These are phyloP conservation scores for Medicago ruthenica DNA, from an alignment of 306 rosid genomes.

Conservation along the genomic window DNA sequence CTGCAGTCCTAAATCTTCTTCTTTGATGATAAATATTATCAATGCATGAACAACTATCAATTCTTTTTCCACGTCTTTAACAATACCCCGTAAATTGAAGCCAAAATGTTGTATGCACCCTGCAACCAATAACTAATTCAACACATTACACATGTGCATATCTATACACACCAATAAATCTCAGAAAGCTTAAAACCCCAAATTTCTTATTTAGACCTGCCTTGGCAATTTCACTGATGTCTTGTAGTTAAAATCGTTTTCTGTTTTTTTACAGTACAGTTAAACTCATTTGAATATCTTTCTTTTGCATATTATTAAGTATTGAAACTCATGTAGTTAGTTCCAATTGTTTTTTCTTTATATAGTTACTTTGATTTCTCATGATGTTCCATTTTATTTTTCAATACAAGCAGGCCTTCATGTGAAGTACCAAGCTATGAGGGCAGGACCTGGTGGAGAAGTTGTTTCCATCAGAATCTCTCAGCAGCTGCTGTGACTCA, in stretches of 20 bases:
- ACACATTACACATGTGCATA: not conserved
- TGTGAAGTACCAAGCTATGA: conserved; percentile 89
- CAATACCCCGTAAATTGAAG: not conserved
- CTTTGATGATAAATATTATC: not conserved
- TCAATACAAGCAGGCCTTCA: conserved; percentile 69
- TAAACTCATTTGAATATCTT: conserved; percentile 1
- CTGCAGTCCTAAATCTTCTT: not conserved
- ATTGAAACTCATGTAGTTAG: conserved; percentile 8
- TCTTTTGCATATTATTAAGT: not conserved
- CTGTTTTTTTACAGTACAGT: not conserved
- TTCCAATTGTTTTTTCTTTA: conserved; percentile 11
- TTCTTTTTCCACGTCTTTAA: not conserved
- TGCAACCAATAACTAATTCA: not conserved
- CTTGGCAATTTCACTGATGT: conserved; percentile 18
- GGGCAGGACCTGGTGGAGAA: conserved; percentile 80
- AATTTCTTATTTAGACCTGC: conserved; percentile 22
- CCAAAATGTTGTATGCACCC: not conserved
- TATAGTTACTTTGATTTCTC: conserved; percentile 15
- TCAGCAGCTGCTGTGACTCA: conserved; percentile 85
- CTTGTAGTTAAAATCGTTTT: not conserved
- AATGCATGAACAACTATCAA: not conserved
- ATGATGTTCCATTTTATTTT: conserved; percentile 16
- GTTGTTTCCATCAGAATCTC: conserved; percentile 89
- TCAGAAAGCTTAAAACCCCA: not conserved
- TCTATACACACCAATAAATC: conserved; percentile 4